These are phyloP conservation scores for Pinus taeda DNA, from an alignment of 75 land plant species.

Conservation along the genomic window DNA sequence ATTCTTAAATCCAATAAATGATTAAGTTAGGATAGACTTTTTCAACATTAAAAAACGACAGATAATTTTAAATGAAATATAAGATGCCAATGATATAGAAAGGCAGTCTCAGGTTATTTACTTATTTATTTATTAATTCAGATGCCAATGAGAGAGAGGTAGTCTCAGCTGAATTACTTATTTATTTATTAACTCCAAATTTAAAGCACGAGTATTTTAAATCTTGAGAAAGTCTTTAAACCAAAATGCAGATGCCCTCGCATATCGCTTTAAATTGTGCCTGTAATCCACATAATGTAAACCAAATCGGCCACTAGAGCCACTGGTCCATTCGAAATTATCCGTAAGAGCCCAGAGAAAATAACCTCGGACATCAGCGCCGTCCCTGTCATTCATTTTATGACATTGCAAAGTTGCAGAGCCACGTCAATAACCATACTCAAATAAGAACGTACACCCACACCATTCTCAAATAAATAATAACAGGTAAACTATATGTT, in stretches of 20 bases:
- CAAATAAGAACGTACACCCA: too few relatives aligned
- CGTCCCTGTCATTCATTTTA: slow-evolving; percentile 19
- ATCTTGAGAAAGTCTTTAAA: slow-evolving; percentile 27
- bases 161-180: too few relatives aligned
- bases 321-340: slow-evolving; percentile 53
- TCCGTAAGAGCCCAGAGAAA: slow-evolving; percentile 61
- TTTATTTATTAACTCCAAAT: too few relatives aligned
- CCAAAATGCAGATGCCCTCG: slow-evolving; percentile 51
- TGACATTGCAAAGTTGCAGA: not conserved
- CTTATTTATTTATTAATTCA: too few relatives aligned
- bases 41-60: too few relatives aligned
- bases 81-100: too few relatives aligned
- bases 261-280: slow-evolving; percentile 32
- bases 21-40: too few relatives aligned
- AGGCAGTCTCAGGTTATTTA: too few relatives aligned
- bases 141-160: too few relatives aligned
- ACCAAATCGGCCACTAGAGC: slow-evolving; percentile 51
- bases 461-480: not conserved
- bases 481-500: not conserved
- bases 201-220: too few relatives aligned
- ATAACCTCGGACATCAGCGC: slow-evolving; percentile 43
- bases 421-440: not conserved
- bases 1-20: too few relatives aligned
- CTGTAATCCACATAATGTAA: slow-evolving; percentile 51
- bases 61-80: too few relatives aligned